Conservation (phyloP, 352 stramenopile species). For the Pythium folliculosum region DNA sequence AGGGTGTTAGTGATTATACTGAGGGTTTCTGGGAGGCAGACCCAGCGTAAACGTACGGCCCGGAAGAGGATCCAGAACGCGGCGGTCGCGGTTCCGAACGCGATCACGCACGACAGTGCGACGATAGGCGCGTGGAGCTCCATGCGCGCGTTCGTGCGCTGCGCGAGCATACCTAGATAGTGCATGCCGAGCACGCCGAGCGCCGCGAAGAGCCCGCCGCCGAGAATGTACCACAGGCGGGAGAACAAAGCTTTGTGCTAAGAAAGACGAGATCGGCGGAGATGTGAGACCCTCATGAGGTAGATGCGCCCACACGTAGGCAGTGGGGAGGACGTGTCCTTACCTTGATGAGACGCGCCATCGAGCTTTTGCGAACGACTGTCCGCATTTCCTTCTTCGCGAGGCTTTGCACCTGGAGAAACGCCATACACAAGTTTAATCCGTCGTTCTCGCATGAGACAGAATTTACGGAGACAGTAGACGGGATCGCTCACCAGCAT, state of each 20-base stretch:
- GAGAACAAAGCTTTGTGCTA: conserved; percentile 59
- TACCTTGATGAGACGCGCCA: conserved; percentile 39
- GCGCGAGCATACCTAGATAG: conserved; percentile 68
- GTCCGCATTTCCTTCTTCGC: conserved; percentile 45
- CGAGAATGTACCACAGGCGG: conserved; percentile 49
- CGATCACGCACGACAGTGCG: conserved; percentile 51
- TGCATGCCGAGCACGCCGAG: conserved; percentile 73
- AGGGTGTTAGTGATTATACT: no score
- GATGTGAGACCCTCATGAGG: conserved; percentile 16
- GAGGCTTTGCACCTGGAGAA: conserved; percentile 31
- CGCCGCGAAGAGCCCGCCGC: conserved; percentile 51
- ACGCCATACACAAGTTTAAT: not conserved
- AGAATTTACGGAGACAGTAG: not conserved
- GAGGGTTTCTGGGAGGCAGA: no score
- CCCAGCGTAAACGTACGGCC: conserved; percentile 31
- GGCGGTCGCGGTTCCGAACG: conserved; percentile 59
- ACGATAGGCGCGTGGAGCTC: conserved; percentile 42
- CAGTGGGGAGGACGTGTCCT: not conserved
- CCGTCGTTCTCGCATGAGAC: conserved; percentile 22
- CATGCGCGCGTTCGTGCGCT: conserved; percentile 56
- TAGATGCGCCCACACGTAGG: not conserved
- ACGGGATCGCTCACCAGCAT: conserved; percentile 16
- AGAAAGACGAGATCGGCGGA: not conserved
- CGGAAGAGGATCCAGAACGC: conserved; percentile 79
- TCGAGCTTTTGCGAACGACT: conserved; percentile 45